A percentile compares a stretch with the other conserved stretches of the same genome.
Conservation (phyloP, 2,329 filamentous ascomycete species). For the Colletotrichum lentis region DNA sequence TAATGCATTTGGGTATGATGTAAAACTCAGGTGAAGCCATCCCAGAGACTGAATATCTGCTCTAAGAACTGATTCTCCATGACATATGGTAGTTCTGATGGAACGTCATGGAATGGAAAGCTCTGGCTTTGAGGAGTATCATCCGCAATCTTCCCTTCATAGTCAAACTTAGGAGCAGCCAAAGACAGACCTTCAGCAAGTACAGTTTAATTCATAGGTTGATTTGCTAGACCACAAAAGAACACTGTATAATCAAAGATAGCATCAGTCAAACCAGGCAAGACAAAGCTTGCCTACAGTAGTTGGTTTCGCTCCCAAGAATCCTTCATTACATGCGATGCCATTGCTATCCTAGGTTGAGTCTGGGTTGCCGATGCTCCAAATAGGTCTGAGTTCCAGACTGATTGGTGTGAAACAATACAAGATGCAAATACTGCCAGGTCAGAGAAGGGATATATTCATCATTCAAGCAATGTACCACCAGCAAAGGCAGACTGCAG, state of each 20-base stretch:
- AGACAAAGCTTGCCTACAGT: no score
- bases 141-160: background rate
- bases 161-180: no score
- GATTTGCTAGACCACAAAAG: no score
- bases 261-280: background rate
- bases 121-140: background rate
- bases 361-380: background rate
- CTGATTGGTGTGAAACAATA: background rate
- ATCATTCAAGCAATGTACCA: constrained; percentile 28
- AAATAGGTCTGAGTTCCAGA: no score
- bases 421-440: background rate
- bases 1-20: no score
- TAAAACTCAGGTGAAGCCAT: background rate
- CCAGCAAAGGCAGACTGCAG: background rate
- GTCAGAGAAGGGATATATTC: constrained; percentile 18
- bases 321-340: background rate
- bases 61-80: no score
- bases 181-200: background rate
- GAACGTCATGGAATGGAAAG: background rate
- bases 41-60: background rate
- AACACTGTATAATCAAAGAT: background rate
- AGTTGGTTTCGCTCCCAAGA: no score
- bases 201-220: no score
- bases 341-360: background rate
- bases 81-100: no score